Conservation (phyloP, 257 asterid genomes). For the Nicotiana paniculata region DNA sequence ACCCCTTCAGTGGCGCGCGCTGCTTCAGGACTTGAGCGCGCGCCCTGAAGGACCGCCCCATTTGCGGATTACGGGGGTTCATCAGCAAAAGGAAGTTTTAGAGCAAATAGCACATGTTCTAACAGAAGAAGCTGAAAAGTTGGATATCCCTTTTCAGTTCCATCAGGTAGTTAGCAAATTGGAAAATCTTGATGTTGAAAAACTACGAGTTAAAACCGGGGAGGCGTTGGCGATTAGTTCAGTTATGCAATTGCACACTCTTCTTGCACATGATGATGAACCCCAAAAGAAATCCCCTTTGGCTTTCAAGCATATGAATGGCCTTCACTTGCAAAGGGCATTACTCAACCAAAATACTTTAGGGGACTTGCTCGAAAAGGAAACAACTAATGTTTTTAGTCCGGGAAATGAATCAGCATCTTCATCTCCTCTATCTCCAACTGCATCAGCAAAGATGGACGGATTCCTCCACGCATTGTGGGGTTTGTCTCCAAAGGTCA, state of each 20-base stretch:
- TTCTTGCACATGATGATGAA: slow-evolving; percentile 51
- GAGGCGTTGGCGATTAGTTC: slow-evolving; percentile 88
- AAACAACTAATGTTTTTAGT: slow-evolving; percentile 40
- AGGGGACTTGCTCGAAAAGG: slow-evolving; percentile 71
- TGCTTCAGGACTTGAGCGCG: slow-evolving; percentile 81
- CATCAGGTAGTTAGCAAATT: slow-evolving; percentile 59
- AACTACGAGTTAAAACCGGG: slow-evolving; percentile 80
- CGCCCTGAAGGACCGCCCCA: slow-evolving; percentile 99
- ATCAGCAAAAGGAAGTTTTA: slow-evolving; percentile 58
- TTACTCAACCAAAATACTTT: slow-evolving; percentile 36
- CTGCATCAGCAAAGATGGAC: slow-evolving; percentile 32
- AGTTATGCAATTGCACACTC: slow-evolving; percentile 56
- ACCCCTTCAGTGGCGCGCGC: slow-evolving; percentile 83
- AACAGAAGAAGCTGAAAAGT: slow-evolving; percentile 70
- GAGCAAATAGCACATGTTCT: slow-evolving; percentile 77
- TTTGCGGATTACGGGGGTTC: slow-evolving; percentile 77
- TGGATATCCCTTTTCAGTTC: slow-evolving; percentile 89
- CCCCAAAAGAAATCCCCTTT: slow-evolving; percentile 30
- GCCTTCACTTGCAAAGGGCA: slow-evolving; percentile 44
- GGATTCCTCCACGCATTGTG: slow-evolving; percentile 55
- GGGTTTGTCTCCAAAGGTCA: slow-evolving; percentile 74
- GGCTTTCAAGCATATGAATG: slow-evolving; percentile 27
- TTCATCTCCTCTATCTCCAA: slow-evolving; percentile 55
- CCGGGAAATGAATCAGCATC: slow-evolving; percentile 63
- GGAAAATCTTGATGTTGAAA: slow-evolving; percentile 64